Percentiles rank a stretch among this genome's conserved stretches.
phyloP scores from a whole-genome alignment of 1,284 basidiomycete species.

The Calocybe gambosa region DNA sequence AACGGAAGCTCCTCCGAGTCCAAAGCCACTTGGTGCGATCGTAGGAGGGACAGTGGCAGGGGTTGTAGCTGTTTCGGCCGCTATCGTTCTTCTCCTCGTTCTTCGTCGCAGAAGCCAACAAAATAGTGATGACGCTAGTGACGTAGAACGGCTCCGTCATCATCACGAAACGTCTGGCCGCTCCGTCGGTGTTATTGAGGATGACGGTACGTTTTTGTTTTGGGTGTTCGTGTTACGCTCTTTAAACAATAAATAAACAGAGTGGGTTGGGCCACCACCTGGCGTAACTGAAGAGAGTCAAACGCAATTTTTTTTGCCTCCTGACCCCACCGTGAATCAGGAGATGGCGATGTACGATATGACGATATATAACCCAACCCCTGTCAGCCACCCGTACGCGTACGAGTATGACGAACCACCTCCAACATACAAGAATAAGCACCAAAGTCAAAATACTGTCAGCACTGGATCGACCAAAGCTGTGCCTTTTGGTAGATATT shows the following conservation, averaged over 20 bases:
- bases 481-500: background rate
- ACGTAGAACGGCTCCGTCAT: background rate
- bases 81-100: background rate
- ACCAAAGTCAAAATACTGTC: background rate
- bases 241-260: background rate
- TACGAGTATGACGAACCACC: background rate
- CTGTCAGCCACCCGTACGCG: background rate
- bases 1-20: background rate
- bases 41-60: background rate
- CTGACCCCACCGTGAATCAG: background rate
- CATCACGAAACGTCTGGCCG: background rate
- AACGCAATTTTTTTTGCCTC: background rate
- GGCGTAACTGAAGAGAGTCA: background rate
- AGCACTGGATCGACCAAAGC: background rate
- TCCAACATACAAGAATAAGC: background rate
- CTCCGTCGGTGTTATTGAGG: background rate
- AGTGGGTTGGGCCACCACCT: background rate
- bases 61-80: background rate
- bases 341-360: background rate
- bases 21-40: background rate
- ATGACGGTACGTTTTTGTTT: background rate
- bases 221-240: background rate
- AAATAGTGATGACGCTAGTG: background rate
- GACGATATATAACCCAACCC: background rate
- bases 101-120: background rate